A percentile compares a stretch with the other conserved stretches of the same genome.
Conservation (phyloP, 2,329 filamentous ascomycete species). For the Ophiostoma angusticollis region DNA sequence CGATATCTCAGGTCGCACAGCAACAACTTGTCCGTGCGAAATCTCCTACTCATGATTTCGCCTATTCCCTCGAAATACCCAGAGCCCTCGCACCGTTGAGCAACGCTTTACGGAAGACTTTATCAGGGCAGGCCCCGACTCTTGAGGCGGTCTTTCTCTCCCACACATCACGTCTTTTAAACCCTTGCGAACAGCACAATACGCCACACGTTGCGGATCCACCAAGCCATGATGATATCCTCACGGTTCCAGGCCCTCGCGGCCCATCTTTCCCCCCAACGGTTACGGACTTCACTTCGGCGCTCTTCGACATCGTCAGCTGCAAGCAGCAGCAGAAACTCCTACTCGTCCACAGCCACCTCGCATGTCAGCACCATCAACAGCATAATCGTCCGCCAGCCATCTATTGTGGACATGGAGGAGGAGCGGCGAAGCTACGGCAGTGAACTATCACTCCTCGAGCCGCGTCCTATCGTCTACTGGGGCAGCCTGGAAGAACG, state of each 20-base stretch:
- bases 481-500: slow-evolving; percentile 52
- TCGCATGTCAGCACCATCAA: slow-evolving; percentile 40
- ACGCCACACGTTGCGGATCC: too few species aligned
- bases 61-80: too few species aligned
- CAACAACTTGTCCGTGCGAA: too few species aligned
- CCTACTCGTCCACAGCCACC: slow-evolving; percentile 32
- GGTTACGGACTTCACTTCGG: slow-evolving; percentile 39
- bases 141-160: too few species aligned
- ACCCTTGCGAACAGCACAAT: too few species aligned
- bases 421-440: slow-evolving; percentile 42
- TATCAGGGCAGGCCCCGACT: too few species aligned
- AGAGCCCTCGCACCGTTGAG: too few species aligned
- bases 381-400: slow-evolving; percentile 44
- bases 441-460: slow-evolving; percentile 42
- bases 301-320: slow-evolving; percentile 29
- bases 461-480: slow-evolving; percentile 50
- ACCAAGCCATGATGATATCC: slow-evolving; percentile 29
- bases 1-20: too few species aligned
- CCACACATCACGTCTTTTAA: too few species aligned
- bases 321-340: slow-evolving; percentile 27
- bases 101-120: too few species aligned
- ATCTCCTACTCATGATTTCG: too few species aligned
- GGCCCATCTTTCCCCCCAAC: slow-evolving; percentile 36
- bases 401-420: slow-evolving; percentile 43
- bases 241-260: slow-evolving; percentile 38